Evolutionary conservation across 2,329 filamentous ascomycete genomes (phyloP), one percentile per base, ranked within the genome.

Genomic region (Neonectria hederae): DNA sequence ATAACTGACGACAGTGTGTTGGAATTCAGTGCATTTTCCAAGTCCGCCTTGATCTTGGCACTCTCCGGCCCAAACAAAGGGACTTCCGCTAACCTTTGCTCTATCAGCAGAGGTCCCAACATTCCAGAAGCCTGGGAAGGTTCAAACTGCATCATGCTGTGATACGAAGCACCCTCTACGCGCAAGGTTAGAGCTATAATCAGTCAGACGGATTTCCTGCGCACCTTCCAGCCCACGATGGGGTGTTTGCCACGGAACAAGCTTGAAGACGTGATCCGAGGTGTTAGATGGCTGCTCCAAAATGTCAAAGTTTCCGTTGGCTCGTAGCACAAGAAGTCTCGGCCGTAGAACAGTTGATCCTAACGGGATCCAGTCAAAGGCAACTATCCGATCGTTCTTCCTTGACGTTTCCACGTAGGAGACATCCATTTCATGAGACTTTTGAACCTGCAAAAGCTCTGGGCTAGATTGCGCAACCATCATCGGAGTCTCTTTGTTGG

Each of bases 321-420:
- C 86, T 26, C 88, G 83, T 26, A 90, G 75, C 2, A 87, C 87
- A 24, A 90, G 75, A 42, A 88, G 78, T n/a, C 88, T 83, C 30
- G 87, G 87, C 24, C 83, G 83, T 53, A 89, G 72, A 14, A 83
- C 82, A 4, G 86, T 80, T 4, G 85, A 87, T 11, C 84, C 81
- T 51, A 89, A 79, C 4, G 86, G 89, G 10, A 90, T 79, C 88
- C 89, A 91, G 73, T 91, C 89, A 74, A 90, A 90, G 0, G 88
- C 90, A 8, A 90, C 87, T 32, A 90, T 89, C 21, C 86, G 83
- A 59, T 90, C 86, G 69, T 84, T 83, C 75, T 85, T 85, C 67
- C 83, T 80, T 32, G 80, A 79, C 32, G 80, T 77, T 54, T 86
- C 84, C 26, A 82, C 79, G 68, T 85, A 89, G 19, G 83, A 82